A percentile compares a stretch with the other conserved stretches of the same genome.
phyloP scores from a whole-genome alignment of 2,329 filamentous ascomycete species.

The Xylaria arbuscula region DNA sequence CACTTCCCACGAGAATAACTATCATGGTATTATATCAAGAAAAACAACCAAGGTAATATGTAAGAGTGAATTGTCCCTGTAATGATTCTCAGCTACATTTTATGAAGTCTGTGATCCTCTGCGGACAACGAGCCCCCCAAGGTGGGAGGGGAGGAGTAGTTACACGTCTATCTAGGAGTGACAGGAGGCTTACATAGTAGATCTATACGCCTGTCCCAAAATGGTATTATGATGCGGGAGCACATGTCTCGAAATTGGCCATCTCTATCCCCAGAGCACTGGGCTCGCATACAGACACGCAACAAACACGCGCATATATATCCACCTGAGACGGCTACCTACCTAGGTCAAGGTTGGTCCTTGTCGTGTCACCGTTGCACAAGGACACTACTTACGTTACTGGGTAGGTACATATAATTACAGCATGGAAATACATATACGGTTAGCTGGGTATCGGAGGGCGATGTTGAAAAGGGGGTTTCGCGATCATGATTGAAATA shows the following conservation, averaged over 20 bases:
- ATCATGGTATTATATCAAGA: no score
- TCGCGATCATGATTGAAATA: slow-evolving; percentile 11
- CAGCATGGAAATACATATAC: background rate
- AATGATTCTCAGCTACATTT: no score
- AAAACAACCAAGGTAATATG: no score
- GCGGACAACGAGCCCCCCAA: no score
- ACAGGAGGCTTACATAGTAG: slow-evolving; percentile 15
- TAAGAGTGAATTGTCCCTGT: no score
- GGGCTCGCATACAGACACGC: background rate
- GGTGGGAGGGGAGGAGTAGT: no score
- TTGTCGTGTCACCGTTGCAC: slow-evolving; percentile 31
- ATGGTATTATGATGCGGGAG: slow-evolving; percentile 21
- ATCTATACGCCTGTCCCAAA: slow-evolving; percentile 6
- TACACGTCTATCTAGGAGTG: background rate
- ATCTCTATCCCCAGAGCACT: background rate
- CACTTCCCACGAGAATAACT: no score
- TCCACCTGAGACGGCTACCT: background rate
- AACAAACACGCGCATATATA: background rate
- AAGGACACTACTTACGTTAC: background rate
- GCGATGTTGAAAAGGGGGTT: no score
- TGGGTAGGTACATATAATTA: background rate
- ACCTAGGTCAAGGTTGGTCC: slow-evolving; percentile 2
- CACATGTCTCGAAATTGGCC: slow-evolving; percentile 15
- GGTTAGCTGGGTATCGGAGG: background rate
- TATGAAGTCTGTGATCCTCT: no score